phyloP scores from a whole-genome alignment of 352 stramenopile genomes.

The Thraustotheca clavata region DNA sequence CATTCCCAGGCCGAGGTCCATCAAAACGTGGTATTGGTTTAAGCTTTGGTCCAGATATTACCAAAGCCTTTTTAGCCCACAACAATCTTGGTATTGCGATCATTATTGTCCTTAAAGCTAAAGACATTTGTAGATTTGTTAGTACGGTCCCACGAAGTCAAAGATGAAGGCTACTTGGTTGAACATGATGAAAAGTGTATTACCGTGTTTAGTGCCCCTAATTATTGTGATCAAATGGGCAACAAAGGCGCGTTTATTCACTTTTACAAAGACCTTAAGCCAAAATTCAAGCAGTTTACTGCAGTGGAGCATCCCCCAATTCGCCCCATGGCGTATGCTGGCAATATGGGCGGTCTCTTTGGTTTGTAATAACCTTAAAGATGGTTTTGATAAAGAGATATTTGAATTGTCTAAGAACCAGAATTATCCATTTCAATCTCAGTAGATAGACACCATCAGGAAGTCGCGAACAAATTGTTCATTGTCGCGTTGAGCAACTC shows the following conservation, averaged over 20 bases:
- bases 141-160: constrained; percentile 98
- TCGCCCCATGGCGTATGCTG: constrained; percentile 82
- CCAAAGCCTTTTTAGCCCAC: constrained; percentile 90
- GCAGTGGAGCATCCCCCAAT: constrained; percentile 88
- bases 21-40: constrained; percentile 96
- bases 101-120: constrained; percentile 9
- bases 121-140: constrained; percentile 74
- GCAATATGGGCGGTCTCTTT: constrained; percentile 88
- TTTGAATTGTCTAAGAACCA: too few species aligned
- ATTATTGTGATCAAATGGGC: constrained; percentile 99
- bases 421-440: too few species aligned
- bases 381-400: too few species aligned
- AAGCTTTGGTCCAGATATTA: constrained; percentile 97
- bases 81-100: constrained; percentile 89
- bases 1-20: constrained; percentile 90
- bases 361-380: constrained; percentile 40
- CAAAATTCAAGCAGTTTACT: constrained; percentile 93
- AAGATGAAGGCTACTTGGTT: constrained; percentile 98
- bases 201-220: constrained; percentile 98
- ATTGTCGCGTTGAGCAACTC: too few species aligned
- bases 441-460: too few species aligned
- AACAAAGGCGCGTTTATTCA: constrained; percentile 99
- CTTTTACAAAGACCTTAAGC: constrained; percentile 93
- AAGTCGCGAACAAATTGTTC: too few species aligned
- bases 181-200: constrained; percentile 99